phyloP scores from a whole-genome alignment of 345 rosid genomes.

The Moricandia arvensis region DNA sequence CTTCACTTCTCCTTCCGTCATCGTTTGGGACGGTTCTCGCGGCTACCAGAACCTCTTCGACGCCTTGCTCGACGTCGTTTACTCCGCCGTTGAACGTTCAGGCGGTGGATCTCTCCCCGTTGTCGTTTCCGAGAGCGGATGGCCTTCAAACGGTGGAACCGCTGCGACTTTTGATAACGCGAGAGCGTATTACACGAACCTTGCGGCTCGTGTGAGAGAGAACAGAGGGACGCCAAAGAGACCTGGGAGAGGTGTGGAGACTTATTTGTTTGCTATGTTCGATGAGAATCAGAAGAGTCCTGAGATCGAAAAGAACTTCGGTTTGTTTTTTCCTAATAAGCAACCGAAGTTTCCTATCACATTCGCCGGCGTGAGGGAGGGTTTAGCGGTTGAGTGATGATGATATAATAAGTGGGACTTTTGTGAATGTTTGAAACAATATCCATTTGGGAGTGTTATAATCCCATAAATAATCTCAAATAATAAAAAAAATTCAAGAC shows the following conservation, averaged over 20 bases:
- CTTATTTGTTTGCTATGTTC: conserved; percentile 39
- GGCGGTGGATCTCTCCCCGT: conserved; percentile 29
- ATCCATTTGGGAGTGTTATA: background rate
- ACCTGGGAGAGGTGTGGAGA: conserved; percentile 36
- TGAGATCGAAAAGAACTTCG: conserved; percentile 35
- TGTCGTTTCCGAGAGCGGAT: conserved; percentile 39
- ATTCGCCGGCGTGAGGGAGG: conserved; percentile 18
- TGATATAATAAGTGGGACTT: background rate
- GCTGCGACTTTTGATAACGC: conserved; percentile 32
- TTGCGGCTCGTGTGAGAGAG: conserved; percentile 30
- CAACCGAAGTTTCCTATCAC: conserved; percentile 11
- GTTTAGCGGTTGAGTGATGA: conserved; percentile 21
- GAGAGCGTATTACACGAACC: conserved; percentile 23
- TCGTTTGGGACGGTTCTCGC: conserved; percentile 39
- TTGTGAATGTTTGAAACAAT: background rate
- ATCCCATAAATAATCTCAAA: background rate
- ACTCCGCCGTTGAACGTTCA: conserved; percentile 27
- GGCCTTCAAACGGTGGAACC: conserved; percentile 38
- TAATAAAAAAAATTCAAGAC: no score
- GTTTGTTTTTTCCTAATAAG: conserved; percentile 38
- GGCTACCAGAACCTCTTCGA: conserved; percentile 42
- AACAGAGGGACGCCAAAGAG: conserved; percentile 39
- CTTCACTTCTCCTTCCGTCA: conserved; percentile 32
- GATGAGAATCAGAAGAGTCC: conserved; percentile 41
- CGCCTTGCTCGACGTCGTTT: conserved; percentile 27